Conservation (phyloP, 306 rosid genomes). For the Citrullus mucosospermus region DNA sequence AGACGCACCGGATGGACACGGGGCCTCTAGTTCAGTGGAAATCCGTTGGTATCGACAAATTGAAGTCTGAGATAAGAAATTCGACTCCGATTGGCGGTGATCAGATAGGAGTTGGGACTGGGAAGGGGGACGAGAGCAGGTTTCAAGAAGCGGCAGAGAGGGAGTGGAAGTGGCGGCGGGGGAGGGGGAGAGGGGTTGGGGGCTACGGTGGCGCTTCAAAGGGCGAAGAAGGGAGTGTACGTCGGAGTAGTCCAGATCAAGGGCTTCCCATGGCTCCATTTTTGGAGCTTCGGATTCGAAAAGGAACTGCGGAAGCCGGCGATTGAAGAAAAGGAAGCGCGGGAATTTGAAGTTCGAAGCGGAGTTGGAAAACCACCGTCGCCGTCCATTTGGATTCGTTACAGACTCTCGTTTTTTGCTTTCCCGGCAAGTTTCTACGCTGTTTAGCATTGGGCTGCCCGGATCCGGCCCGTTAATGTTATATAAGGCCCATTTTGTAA, state of each 20-base stretch:
- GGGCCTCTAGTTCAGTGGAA: not conserved
- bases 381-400: not conserved
- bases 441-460: not conserved
- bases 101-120: conserved; percentile 1
- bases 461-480: not conserved
- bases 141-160: conserved; percentile 2
- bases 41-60: conserved; percentile 1
- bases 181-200: not conserved
- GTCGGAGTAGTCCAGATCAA: conserved; percentile 53
- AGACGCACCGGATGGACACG: not conserved
- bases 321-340: not conserved
- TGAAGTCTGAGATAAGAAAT: not conserved
- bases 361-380: not conserved
- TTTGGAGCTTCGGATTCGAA: not conserved
- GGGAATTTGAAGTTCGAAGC: not conserved
- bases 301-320: not conserved
- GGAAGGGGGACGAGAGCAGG: conserved; percentile 2
- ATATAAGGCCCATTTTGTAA: not conserved
- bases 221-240: conserved; percentile 37
- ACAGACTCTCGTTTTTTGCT: not conserved
- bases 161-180: not conserved
- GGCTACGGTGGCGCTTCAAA: conserved; percentile 6
- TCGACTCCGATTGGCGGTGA: not conserved
- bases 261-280: conserved; percentile 48
- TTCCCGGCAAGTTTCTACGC: not conserved